Evolutionary conservation across 306 rosid species (phyloP).

Genomic region (Lathyrus aphaca): DNA sequence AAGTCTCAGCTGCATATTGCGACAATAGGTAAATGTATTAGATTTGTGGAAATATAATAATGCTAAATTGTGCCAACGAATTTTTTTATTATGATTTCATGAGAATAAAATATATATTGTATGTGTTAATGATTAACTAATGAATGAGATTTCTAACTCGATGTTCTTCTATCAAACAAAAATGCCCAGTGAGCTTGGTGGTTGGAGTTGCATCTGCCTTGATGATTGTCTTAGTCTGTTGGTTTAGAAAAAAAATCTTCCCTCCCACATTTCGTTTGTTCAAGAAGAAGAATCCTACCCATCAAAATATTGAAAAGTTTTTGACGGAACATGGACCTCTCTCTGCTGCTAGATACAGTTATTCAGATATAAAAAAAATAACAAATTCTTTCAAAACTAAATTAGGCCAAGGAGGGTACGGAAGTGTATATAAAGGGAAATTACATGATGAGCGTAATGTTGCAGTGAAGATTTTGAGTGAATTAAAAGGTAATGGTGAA

Average conservation of each 20-base stretch:
- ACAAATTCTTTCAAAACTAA: slow-evolving; percentile 41
- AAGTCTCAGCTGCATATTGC: not conserved
- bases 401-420: slow-evolving; percentile 49
- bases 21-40: not conserved
- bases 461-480: slow-evolving; percentile 46
- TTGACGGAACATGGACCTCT: slow-evolving; percentile 25
- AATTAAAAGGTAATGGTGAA: slow-evolving; percentile 38
- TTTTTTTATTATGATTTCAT: not conserved
- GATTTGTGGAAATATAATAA: not conserved
- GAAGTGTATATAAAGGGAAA: slow-evolving; percentile 50
- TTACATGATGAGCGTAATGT: slow-evolving; percentile 38
- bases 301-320: slow-evolving; percentile 21
- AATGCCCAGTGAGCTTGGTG: not conserved
- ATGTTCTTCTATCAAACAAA: not conserved
- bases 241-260: slow-evolving; percentile 9
- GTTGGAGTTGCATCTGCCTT: slow-evolving; percentile 25
- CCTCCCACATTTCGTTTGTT: not conserved
- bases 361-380: slow-evolving; percentile 24
- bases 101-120: not conserved
- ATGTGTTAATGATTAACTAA: not conserved
- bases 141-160: not conserved
- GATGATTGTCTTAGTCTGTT: slow-evolving; percentile 6
- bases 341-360: slow-evolving; percentile 17
- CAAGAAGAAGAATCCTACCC: slow-evolving; percentile 4
- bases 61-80: not conserved